phyloP scores from a whole-genome alignment of 2,329 filamentous ascomycete genomes.

The Dryadomyces sulphureus region DNA sequence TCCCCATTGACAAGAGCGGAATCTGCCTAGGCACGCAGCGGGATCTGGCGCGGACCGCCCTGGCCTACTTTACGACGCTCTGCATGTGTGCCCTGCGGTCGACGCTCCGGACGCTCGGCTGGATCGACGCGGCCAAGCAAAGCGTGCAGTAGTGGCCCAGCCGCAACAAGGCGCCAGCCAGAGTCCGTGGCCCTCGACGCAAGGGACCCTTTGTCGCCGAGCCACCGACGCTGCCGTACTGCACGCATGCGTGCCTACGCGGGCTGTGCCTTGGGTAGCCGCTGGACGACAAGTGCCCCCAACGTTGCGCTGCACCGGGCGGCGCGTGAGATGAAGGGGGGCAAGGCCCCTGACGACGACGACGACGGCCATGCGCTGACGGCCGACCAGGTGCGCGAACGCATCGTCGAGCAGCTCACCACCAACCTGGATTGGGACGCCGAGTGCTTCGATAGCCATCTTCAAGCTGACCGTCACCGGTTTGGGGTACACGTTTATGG shows the following conservation, averaged over 20 bases:
- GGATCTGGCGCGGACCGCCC: constrained; percentile 1
- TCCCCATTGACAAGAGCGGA: not conserved
- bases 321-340: not conserved
- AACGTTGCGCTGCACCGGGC: constrained; percentile 1
- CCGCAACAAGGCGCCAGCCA: not conserved
- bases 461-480: no score
- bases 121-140: not conserved
- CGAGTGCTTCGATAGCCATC: no score
- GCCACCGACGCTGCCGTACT: constrained; percentile 2
- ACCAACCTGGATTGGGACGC: no score
- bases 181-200: not conserved
- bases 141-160: constrained; percentile 3
- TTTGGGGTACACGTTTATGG: no score
- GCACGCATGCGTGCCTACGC: constrained; percentile 4
- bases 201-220: not conserved
- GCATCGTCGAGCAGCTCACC: no score
- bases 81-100: not conserved
- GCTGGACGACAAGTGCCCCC: constrained; percentile 5
- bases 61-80: constrained; percentile 3
- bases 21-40: not conserved
- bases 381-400: no score
- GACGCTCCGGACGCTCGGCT: not conserved
- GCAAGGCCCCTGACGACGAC: no score
- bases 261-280: not conserved
- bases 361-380: not conserved